Evolutionary conservation across 2,329 filamentous ascomycete species (phyloP).

Genomic region (Curvularia sp.): DNA sequence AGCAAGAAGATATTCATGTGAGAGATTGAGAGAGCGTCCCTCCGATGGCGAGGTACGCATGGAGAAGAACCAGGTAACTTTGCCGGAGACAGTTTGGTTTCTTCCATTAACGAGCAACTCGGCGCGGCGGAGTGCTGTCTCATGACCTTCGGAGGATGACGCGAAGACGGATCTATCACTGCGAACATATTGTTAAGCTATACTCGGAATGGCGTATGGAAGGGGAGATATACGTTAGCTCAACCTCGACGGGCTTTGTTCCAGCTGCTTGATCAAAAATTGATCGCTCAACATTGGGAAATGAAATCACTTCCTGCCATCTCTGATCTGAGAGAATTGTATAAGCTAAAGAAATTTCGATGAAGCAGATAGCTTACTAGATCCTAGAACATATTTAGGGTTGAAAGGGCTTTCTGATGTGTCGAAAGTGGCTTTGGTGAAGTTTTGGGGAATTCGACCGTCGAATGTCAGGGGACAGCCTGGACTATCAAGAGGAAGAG

Average conservation of each 20-base stretch:
- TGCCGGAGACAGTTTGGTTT: not conserved
- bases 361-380: not conserved
- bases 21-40: not conserved
- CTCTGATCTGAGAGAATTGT: not conserved
- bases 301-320: not conserved
- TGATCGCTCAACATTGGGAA: not conserved
- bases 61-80: not conserved
- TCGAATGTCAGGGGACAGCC: constrained; percentile 41
- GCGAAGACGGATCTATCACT: not conserved
- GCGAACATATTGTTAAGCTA: not conserved
- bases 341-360: not conserved
- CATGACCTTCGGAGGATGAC: not conserved
- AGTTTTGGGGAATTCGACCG: constrained; percentile 43
- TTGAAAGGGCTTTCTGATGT: constrained; percentile 46
- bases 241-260: not conserved
- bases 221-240: not conserved
- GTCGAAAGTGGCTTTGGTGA: constrained; percentile 59
- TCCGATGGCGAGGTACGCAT: not conserved
- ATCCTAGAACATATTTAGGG: not conserved
- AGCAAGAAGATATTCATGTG: not conserved
- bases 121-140: not conserved
- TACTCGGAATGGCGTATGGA: not conserved
- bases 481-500: constrained; percentile 49
- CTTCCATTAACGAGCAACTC: constrained; percentile 1
- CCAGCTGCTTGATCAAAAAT: not conserved